A percentile compares a stretch with the other conserved stretches of the same genome.
These are phyloP conservation scores for Datisca glomerata DNA, from an alignment of 306 rosid genomes.

Conservation along the genomic window DNA sequence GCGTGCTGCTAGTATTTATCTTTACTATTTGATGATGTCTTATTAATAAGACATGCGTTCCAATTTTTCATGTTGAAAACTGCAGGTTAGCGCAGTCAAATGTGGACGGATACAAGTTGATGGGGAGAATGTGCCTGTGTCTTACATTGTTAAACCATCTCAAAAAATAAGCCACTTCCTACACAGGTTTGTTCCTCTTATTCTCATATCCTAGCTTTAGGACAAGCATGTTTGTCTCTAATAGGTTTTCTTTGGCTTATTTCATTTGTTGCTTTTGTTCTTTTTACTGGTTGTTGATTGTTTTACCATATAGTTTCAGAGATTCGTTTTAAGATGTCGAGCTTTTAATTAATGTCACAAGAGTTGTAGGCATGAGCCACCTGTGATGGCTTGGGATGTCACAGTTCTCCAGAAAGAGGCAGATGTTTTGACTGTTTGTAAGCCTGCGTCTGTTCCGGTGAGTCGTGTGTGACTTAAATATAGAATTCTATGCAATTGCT, in stretches of 20 bases:
- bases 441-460: slow-evolving; percentile 88
- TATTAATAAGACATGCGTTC: no score
- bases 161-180: slow-evolving; percentile 77
- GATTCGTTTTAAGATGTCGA: no score
- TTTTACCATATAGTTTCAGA: no score
- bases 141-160: slow-evolving; percentile 45
- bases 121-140: slow-evolving; percentile 36
- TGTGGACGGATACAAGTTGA: slow-evolving; percentile 47
- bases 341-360: slow-evolving; percentile 18
- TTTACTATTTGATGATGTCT: no score
- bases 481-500: neutral
- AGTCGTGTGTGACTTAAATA: slow-evolving; percentile 20
- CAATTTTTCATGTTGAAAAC: neutral
- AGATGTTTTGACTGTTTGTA: slow-evolving; percentile 62
- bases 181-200: slow-evolving; percentile 46
- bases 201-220: neutral
- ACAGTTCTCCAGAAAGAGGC: slow-evolving; percentile 40
- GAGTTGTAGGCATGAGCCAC: slow-evolving; percentile 81
- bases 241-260: no score
- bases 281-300: no score
- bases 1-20: no score
- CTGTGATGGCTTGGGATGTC: slow-evolving; percentile 60
- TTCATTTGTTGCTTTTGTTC: no score
- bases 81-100: slow-evolving; percentile 42
- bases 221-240: no score